Evolutionary conservation across 2,329 filamentous ascomycete genomes (phyloP), one percentile per base, ranked within the genome.

Genomic region (Sporothrix schenckii): DNA sequence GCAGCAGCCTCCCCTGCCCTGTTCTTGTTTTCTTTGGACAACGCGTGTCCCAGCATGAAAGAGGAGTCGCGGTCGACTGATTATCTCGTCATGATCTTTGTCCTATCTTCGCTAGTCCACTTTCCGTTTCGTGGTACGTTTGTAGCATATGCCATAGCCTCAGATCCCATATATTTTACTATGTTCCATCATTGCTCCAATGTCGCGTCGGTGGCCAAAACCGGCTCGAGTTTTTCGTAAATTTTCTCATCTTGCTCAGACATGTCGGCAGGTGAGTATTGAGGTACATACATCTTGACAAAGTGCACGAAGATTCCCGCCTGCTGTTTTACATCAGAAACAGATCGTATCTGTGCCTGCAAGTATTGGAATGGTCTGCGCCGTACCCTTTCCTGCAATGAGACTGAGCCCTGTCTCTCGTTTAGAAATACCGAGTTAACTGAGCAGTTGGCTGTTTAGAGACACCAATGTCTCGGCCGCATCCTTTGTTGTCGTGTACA

Each of bases 111-210:
- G 24, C 1, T 5, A 30, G 24, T 66, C 34, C 4, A 2, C 44
- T 39, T 21, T 24, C n/a, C 21, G 19, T 24, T 16, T 34, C 19
- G 34, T 34, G 34, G 34, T 34, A 34, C 52, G 9, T 66, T 50
- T 19, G 47, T 24, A 66, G 63, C 63, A 66, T 66, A 66, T 66
- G 50, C 47, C 47, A 66, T 66, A 66, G 63, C 63, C 63, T 53
- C 63, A 52, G 53, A 53, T 13, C n/a, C 39, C 4, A 50, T 49
- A 50, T 65, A 50, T 65, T 34, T 50, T 50, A 63, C 44, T 63
- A 63, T 47, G 11, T 24, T 61, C 41, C 39, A 58, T 27, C 19
- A 9, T 49, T 49, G 34, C 34, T 44, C 7, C n/a, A 21, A 61
- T n/a, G 4, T 65, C 13, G 14, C 50, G n/a, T 10, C 41, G 13